Base-by-base conservation (phyloP, 441 rosid species). In the Populus hybrid region DNA sequence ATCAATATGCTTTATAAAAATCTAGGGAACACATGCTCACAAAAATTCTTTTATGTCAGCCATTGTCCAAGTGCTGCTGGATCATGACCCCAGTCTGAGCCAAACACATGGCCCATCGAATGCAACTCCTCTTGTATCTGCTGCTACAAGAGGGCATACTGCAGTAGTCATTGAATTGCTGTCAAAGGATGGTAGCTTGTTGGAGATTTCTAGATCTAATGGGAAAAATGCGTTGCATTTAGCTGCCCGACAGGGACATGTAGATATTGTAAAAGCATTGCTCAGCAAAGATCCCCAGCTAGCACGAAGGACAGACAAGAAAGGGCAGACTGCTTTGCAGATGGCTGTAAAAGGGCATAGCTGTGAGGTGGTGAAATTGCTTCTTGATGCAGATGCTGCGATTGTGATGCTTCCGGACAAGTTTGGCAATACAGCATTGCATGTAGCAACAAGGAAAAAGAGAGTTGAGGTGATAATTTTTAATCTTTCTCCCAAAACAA, bases 321-420 rank as follows among this genome's bases (percentile, higher is more conserved):
- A 95, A 85, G 95, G 99, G 75, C 99, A 95, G 86, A 95, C 99
- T 30, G 95, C 97, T 34, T 85, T 94, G 81, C 99, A 95, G 84
- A 94, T 95, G 99, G 99, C 99, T 74, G 99, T 95, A 34, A 95
- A 94, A 87, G 98, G 98, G 35, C 98, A 93, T 84, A 93, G 85
- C 86, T 86, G 93, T 24, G 95, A 94, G 82, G 99, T 94, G 70
- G 99, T 95, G 74, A 91, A 82, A 79, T 86, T 91, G 73, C 96
- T 95, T 69, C 98, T 95, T 0, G 91, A 85, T 9, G 98, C 97
- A 26, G 99, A 95, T 90, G 93, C 97, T 42, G 98, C 99, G 59
- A 92, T 92, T 80, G 99, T 93, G 75, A 95, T 93, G 98, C 90
- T 89, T 80, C 98, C 98, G 0, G 99, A 95, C 90, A 95, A 87